A percentile compares a stretch with the other conserved stretches of the same genome.
Evolutionary conservation across 2,329 filamentous ascomycete species (phyloP).

Genomic region (Aspergillus fumigatus): DNA sequence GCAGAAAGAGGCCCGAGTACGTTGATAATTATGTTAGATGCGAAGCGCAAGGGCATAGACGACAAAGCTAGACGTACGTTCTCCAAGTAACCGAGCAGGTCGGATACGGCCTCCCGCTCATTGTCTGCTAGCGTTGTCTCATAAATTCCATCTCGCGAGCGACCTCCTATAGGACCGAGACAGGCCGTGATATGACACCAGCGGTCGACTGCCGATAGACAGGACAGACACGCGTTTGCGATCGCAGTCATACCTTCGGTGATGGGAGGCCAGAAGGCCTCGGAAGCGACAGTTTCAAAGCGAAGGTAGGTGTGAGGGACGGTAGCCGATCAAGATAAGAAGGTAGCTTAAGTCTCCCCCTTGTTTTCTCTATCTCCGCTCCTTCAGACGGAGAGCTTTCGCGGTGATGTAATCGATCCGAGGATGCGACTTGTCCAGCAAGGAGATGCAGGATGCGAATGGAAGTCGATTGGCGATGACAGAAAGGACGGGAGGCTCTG

Average conservation of each 20-base stretch:
- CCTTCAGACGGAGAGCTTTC: neutral
- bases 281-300: slow-evolving; percentile 17
- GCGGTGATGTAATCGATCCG: neutral
- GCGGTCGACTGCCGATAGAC: slow-evolving; percentile 38
- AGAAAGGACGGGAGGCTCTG: slow-evolving; percentile 14
- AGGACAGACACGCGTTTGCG: slow-evolving; percentile 38
- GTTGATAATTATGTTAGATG: slow-evolving; percentile 2
- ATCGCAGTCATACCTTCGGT: slow-evolving; percentile 35
- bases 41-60: neutral
- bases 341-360: neutral
- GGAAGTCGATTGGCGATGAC: slow-evolving; percentile 11
- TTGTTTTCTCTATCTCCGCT: slow-evolving; percentile 1
- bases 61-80: slow-evolving; percentile 60
- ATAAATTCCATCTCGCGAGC: slow-evolving; percentile 75
- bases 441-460: slow-evolving; percentile 2
- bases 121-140: slow-evolving; percentile 88
- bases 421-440: slow-evolving; percentile 1
- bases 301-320: slow-evolving; percentile 9
- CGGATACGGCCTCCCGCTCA: slow-evolving; percentile 93
- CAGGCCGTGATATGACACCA: slow-evolving; percentile 43
- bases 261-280: slow-evolving; percentile 21
- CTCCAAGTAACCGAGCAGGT: slow-evolving; percentile 91
- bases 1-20: slow-evolving; percentile 1
- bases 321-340: slow-evolving; percentile 7
- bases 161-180: slow-evolving; percentile 51